phyloP scores from a whole-genome alignment of 2,329 filamentous ascomycete species.

The Calonectria crousiana region DNA sequence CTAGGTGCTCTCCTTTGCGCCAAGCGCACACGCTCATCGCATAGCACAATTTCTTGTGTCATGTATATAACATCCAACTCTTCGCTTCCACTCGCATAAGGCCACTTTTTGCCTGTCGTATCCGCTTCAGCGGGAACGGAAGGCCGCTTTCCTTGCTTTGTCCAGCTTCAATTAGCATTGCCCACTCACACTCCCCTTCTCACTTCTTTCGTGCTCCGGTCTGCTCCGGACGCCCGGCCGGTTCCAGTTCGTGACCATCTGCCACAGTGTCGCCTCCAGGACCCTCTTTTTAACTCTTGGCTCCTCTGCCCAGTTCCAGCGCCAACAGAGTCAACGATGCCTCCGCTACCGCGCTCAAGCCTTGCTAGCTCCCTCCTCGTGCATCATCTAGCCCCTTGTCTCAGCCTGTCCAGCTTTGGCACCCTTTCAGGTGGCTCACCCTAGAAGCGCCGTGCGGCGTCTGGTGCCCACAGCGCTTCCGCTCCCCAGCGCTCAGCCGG shows the following conservation, averaged over 20 bases:
- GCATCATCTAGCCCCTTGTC: conserved; percentile 30
- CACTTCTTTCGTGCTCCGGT: conserved; percentile 34
- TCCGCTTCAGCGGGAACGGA: background rate
- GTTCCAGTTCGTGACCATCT: conserved; percentile 16
- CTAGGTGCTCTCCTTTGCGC: background rate
- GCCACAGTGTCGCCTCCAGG: conserved; percentile 29
- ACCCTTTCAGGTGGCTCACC: conserved; percentile 22
- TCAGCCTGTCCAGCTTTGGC: conserved; percentile 20
- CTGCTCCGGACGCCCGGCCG: conserved; percentile 35
- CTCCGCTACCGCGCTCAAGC: conserved; percentile 31
- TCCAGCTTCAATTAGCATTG: conserved; percentile 22
- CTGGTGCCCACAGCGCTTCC: conserved; percentile 8
- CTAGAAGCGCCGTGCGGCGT: background rate
- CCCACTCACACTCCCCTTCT: conserved; percentile 17
- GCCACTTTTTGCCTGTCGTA: background rate
- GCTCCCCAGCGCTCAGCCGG: conserved; percentile 24
- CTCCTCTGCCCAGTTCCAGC: conserved; percentile 9
- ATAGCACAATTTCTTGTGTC: background rate
- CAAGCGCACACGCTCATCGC: background rate
- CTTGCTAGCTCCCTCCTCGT: conserved; percentile 19
- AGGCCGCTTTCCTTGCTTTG: conserved; percentile 14
- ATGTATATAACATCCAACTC: background rate
- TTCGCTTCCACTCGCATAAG: background rate
- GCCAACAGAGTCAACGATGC: conserved; percentile 16
- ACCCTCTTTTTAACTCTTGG: conserved; percentile 28